phyloP scores from a whole-genome alignment of 495 filamentous ascomycete genomes.

The Neurospora sp. region DNA sequence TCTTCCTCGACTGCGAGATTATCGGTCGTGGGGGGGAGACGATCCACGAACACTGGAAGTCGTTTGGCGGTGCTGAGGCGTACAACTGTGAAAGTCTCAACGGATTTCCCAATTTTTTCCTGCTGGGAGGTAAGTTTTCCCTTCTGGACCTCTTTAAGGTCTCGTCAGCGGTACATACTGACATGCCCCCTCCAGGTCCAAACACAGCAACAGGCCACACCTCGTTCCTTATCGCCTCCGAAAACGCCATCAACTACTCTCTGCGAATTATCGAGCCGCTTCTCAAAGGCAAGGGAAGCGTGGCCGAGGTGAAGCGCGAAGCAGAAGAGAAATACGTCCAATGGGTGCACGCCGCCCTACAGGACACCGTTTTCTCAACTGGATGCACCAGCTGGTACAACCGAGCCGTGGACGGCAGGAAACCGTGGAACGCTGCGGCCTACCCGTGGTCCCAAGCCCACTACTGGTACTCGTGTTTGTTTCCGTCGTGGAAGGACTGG shows the following conservation, averaged over 20 bases:
- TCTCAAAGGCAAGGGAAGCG: conserved; percentile 21
- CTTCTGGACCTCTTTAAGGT: neutral
- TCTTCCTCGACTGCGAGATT: conserved; percentile 25
- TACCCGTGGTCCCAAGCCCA: conserved; percentile 11
- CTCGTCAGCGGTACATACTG: neutral
- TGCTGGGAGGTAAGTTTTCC: conserved; percentile 17
- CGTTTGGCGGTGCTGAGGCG: conserved; percentile 26
- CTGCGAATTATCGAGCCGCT: conserved; percentile 23
- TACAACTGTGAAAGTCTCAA: conserved; percentile 26
- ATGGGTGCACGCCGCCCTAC: conserved; percentile 16
- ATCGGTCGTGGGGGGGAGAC: conserved; percentile 20
- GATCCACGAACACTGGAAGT: conserved; percentile 29
- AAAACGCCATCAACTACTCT: conserved; percentile 28
- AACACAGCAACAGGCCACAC: conserved; percentile 36
- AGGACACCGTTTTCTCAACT: conserved; percentile 19
- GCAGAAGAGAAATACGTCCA: conserved; percentile 22
- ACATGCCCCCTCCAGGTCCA: conserved; percentile 20
- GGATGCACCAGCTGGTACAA: conserved; percentile 36
- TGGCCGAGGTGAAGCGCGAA: conserved; percentile 23
- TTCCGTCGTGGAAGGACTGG: conserved; percentile 4
- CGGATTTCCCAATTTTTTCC: conserved; percentile 36
- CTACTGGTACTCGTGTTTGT: conserved; percentile 7
- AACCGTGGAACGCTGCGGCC: conserved; percentile 9
- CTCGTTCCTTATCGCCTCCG: conserved; percentile 27
- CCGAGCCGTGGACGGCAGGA: neutral